Percentiles rank a stretch among this genome's conserved stretches.
Evolutionary conservation across 2,329 filamentous ascomycete genomes (phyloP).

Genomic region (Triangularia setosa): DNA sequence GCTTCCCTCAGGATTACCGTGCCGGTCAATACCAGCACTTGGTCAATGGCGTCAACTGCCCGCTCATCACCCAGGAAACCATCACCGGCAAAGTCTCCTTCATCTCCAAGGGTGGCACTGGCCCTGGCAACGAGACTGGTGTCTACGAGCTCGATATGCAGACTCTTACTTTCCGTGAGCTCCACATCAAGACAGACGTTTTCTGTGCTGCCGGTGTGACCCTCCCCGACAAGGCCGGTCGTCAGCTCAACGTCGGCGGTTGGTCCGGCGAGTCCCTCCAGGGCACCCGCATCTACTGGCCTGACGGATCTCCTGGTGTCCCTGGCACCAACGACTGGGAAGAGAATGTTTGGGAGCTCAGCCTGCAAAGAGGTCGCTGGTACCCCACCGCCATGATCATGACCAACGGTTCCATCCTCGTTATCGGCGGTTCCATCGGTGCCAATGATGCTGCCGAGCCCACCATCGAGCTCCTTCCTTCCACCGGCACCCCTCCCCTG

Average conservation of each 20-base stretch:
- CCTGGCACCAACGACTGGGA: conserved; percentile 51
- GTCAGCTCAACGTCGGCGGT: conserved; percentile 55
- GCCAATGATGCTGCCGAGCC: conserved; percentile 49
- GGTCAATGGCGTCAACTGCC: conserved; percentile 50
- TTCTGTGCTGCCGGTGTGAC: conserved; percentile 57
- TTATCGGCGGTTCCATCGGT: conserved; percentile 51
- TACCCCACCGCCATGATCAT: conserved; percentile 52
- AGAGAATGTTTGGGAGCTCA: conserved; percentile 45
- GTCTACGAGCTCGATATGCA: conserved; percentile 56
- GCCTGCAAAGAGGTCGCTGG: conserved; percentile 49
- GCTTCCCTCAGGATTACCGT: conserved; percentile 43
- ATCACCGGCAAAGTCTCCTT: conserved; percentile 53
- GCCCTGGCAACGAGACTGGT: conserved; percentile 51
- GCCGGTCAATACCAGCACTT: conserved; percentile 52
- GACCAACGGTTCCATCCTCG: conserved; percentile 53
- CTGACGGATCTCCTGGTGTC: conserved; percentile 47
- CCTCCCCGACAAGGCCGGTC: conserved; percentile 54
- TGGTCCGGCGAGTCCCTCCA: conserved; percentile 53
- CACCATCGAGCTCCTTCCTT: conserved; percentile 51
- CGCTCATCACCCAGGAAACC: conserved; percentile 49
- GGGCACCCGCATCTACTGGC: conserved; percentile 54
- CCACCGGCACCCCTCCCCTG: conserved; percentile 39
- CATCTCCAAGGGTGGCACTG: conserved; percentile 53
- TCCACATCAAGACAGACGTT: conserved; percentile 54
- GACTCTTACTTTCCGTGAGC: conserved; percentile 44